Evolutionary conservation across 2,329 filamentous ascomycete genomes (phyloP), one percentile per base, ranked within the genome.

Genomic region (Xylaria sp.): DNA sequence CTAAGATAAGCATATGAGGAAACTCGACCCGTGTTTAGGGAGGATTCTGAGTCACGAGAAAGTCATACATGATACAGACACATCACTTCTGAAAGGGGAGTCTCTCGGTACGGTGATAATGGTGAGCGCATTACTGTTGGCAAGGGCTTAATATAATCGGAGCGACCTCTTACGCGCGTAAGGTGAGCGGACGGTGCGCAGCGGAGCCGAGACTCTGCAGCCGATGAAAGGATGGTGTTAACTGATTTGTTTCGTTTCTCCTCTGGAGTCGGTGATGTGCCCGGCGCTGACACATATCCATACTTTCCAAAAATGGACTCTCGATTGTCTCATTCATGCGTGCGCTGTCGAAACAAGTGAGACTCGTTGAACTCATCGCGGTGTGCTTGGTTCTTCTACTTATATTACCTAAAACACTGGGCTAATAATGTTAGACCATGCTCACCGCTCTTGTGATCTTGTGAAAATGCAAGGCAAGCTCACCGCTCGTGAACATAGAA

Each of bases 91-190:
- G n/a, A 46, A 32, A 32, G 39, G n/a, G 39, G 15, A 32, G 32
- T 7, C 7, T 12, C 23, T 32, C n/a, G 1, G 25, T 8, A 37
- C 5, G 39, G 23, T 28, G 23, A 34, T 20, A 32, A 58, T n/a
- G 39, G 9, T 3, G 2, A 20, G 10, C 15, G 15, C 28, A 46
- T 58, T 18, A 9, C n/a, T 44, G 18, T 2, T 46, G 18, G 20
- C 37, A 44, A 32, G 13, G 18, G 52, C n/a, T 48, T 8, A 10
- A 18, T 23, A 34, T 20, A 41, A 54, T 34, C 23, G 12, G 32
- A 12, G 44, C 34, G 20, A 41, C 32, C 39, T 41, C 57, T 68
- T 72, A 69, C 71, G 67, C 57, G 20, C 69, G 67, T 70, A 60
- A 46, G 51, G 32, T 15, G 20, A 41, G 32, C 25, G 12, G 25